A percentile compares a stretch with the other conserved stretches of the same genome.
These are phyloP conservation scores for Bimuria novae-zelandiae DNA, from an alignment of 2,329 filamentous ascomycete species.

Conservation along the genomic window DNA sequence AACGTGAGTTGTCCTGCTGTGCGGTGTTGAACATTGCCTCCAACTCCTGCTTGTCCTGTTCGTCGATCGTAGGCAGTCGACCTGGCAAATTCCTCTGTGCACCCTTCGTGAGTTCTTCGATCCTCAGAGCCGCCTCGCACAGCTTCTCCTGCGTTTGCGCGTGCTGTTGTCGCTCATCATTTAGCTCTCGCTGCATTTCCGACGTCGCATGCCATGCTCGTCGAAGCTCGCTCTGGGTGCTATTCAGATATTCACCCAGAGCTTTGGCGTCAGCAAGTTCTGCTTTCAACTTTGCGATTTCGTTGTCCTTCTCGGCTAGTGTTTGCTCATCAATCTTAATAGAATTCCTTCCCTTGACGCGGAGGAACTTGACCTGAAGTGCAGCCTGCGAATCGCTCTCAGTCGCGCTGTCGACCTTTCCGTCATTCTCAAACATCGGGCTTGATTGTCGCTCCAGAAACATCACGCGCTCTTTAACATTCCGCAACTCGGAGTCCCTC, in stretches of 20 bases:
- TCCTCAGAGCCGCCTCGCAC: conserved; percentile 23
- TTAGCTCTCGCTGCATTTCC: conserved; percentile 33
- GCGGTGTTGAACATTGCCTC: conserved; percentile 43
- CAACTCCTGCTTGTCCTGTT: conserved; percentile 39
- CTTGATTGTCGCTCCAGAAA: conserved; percentile 30
- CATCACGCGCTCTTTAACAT: conserved; percentile 35
- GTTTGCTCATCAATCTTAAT: conserved; percentile 15
- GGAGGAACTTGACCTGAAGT: conserved; percentile 35
- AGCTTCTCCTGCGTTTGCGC: conserved; percentile 31
- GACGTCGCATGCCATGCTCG: conserved; percentile 39
- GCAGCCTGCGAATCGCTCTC: conserved; percentile 33
- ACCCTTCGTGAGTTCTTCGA: conserved; percentile 20
- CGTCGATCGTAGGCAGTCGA: conserved; percentile 39
- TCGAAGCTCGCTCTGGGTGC: conserved; percentile 35
- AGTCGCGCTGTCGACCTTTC: conserved; percentile 12
- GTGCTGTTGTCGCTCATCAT: conserved; percentile 34
- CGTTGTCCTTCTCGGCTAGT: conserved; percentile 29
- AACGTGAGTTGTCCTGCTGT: conserved; percentile 39
- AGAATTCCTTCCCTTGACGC: conserved; percentile 32
- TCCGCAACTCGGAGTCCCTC: conserved; percentile 36
- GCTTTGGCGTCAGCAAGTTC: conserved; percentile 27
- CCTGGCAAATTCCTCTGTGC: conserved; percentile 18
- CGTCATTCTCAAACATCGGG: conserved; percentile 14
- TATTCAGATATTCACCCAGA: conserved; percentile 29
- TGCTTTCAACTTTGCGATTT: conserved; percentile 35